Percentiles rank a stretch among this genome's conserved stretches.
These are phyloP conservation scores for Curvularia eragrostidis DNA, from an alignment of 2,329 filamentous ascomycete genomes.

Conservation along the genomic window DNA sequence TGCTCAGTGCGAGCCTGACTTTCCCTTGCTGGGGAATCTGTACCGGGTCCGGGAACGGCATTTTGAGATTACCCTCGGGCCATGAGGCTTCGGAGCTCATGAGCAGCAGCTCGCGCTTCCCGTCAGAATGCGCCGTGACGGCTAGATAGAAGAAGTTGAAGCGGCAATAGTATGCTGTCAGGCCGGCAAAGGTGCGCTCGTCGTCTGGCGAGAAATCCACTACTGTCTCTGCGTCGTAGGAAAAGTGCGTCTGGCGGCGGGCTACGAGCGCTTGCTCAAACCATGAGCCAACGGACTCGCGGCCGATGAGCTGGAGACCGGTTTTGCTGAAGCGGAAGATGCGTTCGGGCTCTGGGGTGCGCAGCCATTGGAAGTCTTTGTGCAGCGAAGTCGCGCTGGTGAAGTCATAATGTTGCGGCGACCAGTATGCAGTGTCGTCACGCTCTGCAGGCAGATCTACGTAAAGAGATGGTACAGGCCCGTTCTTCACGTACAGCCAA, in stretches of 20 bases:
- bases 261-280: slow-evolving; percentile 62
- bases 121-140: slow-evolving; percentile 63
- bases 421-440: slow-evolving; percentile 45
- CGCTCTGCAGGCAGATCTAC: slow-evolving; percentile 40
- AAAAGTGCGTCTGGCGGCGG: slow-evolving; percentile 65
- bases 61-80: slow-evolving; percentile 58
- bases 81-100: slow-evolving; percentile 64
- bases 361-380: slow-evolving; percentile 63
- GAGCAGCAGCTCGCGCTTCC: slow-evolving; percentile 64
- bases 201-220: slow-evolving; percentile 63
- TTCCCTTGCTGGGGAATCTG: slow-evolving; percentile 63
- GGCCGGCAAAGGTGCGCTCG: slow-evolving; percentile 66
- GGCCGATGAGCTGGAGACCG: slow-evolving; percentile 61
- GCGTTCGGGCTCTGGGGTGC: slow-evolving; percentile 58
- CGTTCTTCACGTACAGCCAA: slow-evolving; percentile 68
- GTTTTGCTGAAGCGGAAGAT: slow-evolving; percentile 56
- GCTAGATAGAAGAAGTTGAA: slow-evolving; percentile 71
- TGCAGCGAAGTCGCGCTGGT: slow-evolving; percentile 55
- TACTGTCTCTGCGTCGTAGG: slow-evolving; percentile 65
- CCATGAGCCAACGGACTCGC: slow-evolving; percentile 59
- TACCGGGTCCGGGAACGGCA: slow-evolving; percentile 54
- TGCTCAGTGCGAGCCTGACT: slow-evolving; percentile 59
- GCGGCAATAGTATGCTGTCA: slow-evolving; percentile 68
- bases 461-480: slow-evolving; percentile 55
- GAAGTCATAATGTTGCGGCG: slow-evolving; percentile 58